These are phyloP conservation scores for Suillus bovinus DNA, from an alignment of 768 basidiomycete species.

Conservation along the genomic window DNA sequence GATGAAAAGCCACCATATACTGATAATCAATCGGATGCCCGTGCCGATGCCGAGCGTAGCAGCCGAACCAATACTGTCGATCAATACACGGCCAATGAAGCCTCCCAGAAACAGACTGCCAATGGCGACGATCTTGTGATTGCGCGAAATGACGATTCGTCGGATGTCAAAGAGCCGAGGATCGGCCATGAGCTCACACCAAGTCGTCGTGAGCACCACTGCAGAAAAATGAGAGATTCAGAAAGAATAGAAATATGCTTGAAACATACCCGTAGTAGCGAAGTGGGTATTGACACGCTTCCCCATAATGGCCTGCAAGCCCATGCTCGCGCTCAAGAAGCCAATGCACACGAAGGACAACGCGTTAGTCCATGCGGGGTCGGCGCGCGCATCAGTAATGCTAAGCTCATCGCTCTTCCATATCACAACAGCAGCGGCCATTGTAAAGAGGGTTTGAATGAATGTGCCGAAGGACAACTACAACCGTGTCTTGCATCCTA, in stretches of 20 bases:
- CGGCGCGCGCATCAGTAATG: constrained; percentile 52
- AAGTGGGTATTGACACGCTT: constrained; percentile 81
- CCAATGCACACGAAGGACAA: constrained; percentile 70
- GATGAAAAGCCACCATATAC: constrained; percentile 66
- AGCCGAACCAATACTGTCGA: constrained; percentile 60
- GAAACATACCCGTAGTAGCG: constrained; percentile 67
- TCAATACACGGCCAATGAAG: constrained; percentile 60
- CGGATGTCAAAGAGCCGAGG: constrained; percentile 67
- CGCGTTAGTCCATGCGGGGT: constrained; percentile 70
- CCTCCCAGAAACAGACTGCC: constrained; percentile 74
- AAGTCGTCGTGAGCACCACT: constrained; percentile 86
- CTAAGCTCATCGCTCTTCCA: constrained; percentile 67
- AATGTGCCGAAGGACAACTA: constrained; percentile 77
- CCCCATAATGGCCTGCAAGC: constrained; percentile 84
- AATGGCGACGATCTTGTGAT: constrained; percentile 72
- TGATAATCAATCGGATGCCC: constrained; percentile 60
- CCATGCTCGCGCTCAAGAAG: constrained; percentile 80
- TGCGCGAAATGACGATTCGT: constrained; percentile 56
- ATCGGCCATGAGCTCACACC: constrained; percentile 87
- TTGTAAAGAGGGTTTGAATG: constrained; percentile 74
- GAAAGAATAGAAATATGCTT: neutral
- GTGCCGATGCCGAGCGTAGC: constrained; percentile 67
- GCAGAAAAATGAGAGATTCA: constrained; percentile 12
- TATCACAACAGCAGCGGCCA: constrained; percentile 67
- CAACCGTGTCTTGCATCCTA: constrained; percentile 68